A percentile compares a stretch with the other conserved stretches of the same genome.
Conservation (phyloP, 257 asterid species). For the Scutellaria minor region DNA sequence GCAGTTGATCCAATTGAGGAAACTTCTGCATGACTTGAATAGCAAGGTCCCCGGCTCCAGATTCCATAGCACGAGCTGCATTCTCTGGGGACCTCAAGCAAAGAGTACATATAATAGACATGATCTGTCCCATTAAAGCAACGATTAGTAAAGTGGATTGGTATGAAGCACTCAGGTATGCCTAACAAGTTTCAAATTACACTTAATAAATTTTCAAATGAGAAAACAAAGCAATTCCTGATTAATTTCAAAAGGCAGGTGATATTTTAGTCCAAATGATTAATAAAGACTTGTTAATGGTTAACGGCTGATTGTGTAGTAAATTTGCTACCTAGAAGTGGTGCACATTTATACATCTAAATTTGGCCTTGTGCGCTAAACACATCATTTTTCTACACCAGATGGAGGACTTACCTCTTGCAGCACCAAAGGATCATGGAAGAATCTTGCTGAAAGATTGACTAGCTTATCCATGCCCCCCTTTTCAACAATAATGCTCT, state of each 20-base stretch:
- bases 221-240: background rate
- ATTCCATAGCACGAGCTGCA: slow-evolving; percentile 81
- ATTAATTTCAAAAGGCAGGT: background rate
- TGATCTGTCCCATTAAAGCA: slow-evolving; percentile 55
- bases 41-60: slow-evolving; percentile 95
- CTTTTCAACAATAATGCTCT: slow-evolving; percentile 75
- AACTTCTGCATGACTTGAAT: slow-evolving; percentile 75
- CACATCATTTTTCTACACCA: slow-evolving; percentile 10
- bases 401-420: slow-evolving; percentile 67
- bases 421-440: slow-evolving; percentile 75
- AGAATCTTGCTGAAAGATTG: slow-evolving; percentile 70
- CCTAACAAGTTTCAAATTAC: background rate
- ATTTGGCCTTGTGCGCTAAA: background rate
- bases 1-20: slow-evolving; percentile 82
- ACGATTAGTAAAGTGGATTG: background rate
- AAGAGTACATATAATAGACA: slow-evolving; percentile 68
- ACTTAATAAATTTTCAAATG: background rate
- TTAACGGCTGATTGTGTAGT: background rate
- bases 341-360: background rate
- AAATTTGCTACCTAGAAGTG: background rate
- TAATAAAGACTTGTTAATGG: background rate
- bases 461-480: slow-evolving; percentile 77
- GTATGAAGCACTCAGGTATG: slow-evolving; percentile 7
- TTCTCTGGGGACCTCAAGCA: slow-evolving; percentile 85
- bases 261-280: background rate